phyloP scores from a whole-genome alignment of 306 rosid genomes.

The Adenanthera pavonina region DNA sequence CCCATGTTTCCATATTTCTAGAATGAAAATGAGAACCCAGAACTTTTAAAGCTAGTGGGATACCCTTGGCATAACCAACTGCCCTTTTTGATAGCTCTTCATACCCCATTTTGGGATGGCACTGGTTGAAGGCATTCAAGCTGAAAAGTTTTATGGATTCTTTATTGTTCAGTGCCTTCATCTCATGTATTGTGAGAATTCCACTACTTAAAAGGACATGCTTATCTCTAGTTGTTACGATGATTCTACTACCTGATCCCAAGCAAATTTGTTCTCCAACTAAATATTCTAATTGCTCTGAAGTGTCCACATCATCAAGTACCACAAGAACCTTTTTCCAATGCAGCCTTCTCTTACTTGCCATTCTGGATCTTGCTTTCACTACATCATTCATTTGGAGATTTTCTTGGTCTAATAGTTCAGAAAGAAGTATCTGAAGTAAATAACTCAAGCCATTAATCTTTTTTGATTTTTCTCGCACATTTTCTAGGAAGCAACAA shows the following conservation, averaged over 20 bases:
- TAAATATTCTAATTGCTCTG: neutral
- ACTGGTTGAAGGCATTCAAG: conserved; percentile 36
- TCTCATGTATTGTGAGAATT: conserved; percentile 13
- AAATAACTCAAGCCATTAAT: neutral
- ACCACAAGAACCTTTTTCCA: conserved; percentile 32
- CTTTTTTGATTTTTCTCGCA: neutral
- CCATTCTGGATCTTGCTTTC: neutral
- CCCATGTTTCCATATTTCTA: neutral
- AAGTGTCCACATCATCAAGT: conserved; percentile 29
- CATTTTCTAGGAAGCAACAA: neutral
- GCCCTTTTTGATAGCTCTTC: neutral
- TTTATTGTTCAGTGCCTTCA: conserved; percentile 6
- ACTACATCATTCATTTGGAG: neutral
- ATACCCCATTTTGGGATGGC: neutral
- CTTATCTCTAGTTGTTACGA: neutral
- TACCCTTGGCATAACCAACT: neutral
- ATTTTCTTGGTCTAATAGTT: conserved; percentile 10
- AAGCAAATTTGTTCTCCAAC: neutral
- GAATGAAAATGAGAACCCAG: conserved; percentile 12
- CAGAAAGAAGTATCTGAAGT: neutral
- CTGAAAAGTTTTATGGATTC: conserved; percentile 37
- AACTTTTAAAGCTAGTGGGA: conserved; percentile 20
- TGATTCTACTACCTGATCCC: conserved; percentile 11
- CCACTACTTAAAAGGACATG: neutral
- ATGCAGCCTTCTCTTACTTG: neutral